Evolutionary conservation across 139 green algal genomes (phyloP).

Genomic region (Coccomyxa sp.): DNA sequence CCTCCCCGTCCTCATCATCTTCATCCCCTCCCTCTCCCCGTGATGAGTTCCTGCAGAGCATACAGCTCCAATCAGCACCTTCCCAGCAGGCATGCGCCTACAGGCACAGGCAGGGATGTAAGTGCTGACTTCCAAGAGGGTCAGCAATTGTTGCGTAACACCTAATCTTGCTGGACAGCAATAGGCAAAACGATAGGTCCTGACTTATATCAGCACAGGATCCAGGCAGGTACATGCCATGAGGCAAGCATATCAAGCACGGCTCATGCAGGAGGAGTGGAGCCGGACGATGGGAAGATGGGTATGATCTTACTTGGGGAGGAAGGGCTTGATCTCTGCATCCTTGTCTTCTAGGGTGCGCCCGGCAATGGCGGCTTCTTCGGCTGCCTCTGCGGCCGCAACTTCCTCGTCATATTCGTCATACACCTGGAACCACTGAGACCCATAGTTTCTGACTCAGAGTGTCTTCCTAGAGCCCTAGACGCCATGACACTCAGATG

Average conservation of each 20-base stretch:
- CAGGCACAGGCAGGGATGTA: too few species aligned
- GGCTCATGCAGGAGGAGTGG: too few species aligned
- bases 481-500: neutral
- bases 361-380: slow-evolving; percentile 31
- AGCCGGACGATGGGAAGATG: too few species aligned
- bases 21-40: slow-evolving; percentile 55
- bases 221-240: too few species aligned
- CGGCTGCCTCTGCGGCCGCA: slow-evolving; percentile 59
- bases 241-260: too few species aligned
- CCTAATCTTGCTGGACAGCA: too few species aligned
- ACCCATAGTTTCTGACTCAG: neutral
- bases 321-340: slow-evolving; percentile 64
- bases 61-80: too few species aligned
- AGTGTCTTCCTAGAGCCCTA: neutral
- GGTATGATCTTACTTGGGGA: slow-evolving; percentile 34
- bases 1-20: slow-evolving; percentile 23
- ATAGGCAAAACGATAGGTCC: too few species aligned
- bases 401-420: slow-evolving; percentile 88
- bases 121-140: too few species aligned
- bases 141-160: too few species aligned
- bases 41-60: slow-evolving; percentile 13
- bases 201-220: too few species aligned
- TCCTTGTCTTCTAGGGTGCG: slow-evolving; percentile 46
- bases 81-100: too few species aligned
- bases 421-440: slow-evolving; percentile 39